Evolutionary conservation across 2,329 filamentous ascomycete species (phyloP).

Genomic region (Penicillium oxalicum): DNA sequence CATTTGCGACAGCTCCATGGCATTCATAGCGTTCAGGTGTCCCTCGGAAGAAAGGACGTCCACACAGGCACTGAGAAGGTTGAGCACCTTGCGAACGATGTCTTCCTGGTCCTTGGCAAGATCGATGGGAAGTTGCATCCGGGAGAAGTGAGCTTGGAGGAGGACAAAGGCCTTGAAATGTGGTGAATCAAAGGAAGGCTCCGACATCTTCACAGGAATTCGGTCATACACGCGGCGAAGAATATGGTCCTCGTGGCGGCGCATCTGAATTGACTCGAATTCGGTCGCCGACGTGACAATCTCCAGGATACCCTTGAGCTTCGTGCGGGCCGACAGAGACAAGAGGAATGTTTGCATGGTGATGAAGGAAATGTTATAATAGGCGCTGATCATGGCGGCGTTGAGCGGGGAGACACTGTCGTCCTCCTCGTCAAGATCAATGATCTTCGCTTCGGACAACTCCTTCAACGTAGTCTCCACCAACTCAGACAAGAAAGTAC

Average conservation of each 20-base stretch:
- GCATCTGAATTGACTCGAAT: conserved; percentile 90
- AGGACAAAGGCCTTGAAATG: conserved; percentile 99
- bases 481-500: conserved; percentile 85
- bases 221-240: conserved; percentile 90
- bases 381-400: conserved; percentile 94
- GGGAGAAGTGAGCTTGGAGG: conserved; percentile 91
- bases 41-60: conserved; percentile 95
- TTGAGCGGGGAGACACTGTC: conserved; percentile 85
- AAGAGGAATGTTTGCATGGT: conserved; percentile 98
- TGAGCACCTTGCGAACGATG: conserved; percentile 76
- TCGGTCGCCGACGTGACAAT: conserved; percentile 96
- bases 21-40: conserved; percentile 92
- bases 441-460: conserved; percentile 84
- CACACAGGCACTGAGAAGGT: conserved; percentile 82
- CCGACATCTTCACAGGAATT: conserved; percentile 88
- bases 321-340: conserved; percentile 80
- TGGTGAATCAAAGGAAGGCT: conserved; percentile 81
- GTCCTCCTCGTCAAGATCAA: conserved; percentile 91
- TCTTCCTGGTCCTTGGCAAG: conserved; percentile 92
- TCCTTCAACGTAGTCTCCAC: conserved; percentile 91
- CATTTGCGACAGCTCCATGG: conserved; percentile 99
- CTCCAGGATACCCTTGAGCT: conserved; percentile 93
- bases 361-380: conserved; percentile 99
- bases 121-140: conserved; percentile 94
- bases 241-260: conserved; percentile 82